Evolutionary conservation across 345 rosid species (phyloP).

Genomic region (Syzygium aromaticum): DNA sequence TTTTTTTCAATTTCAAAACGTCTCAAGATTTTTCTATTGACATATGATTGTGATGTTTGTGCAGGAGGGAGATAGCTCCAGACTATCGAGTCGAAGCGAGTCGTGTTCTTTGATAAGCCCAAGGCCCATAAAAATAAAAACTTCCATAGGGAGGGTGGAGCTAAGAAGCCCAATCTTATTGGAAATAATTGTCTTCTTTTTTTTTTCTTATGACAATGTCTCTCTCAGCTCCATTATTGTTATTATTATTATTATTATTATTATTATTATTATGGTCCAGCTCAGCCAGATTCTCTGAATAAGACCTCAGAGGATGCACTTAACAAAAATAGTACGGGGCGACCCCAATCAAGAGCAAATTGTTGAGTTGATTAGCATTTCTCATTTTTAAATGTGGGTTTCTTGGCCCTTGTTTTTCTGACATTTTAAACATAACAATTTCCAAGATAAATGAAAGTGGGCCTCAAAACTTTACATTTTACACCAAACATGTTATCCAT

Average conservation of each 20-base stretch:
- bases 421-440: not conserved
- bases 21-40: not conserved
- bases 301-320: not conserved
- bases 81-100: not conserved
- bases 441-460: not conserved
- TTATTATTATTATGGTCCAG: not conserved
- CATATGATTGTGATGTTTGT: not conserved
- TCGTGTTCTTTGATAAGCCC: not conserved
- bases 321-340: not conserved
- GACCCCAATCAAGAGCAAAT: not conserved
- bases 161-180: not conserved
- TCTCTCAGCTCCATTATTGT: not conserved
- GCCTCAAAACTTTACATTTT: not conserved
- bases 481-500: not conserved
- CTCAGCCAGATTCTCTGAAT: not conserved
- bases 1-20: accelerated
- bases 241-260: not conserved
- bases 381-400: not conserved
- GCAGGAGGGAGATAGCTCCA: not conserved
- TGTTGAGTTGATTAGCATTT: not conserved
- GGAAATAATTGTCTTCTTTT: not conserved
- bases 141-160: not conserved
- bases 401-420: not conserved
- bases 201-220: not conserved
- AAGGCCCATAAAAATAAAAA: not conserved